phyloP scores from a whole-genome alignment of 2,329 filamentous ascomycete genomes.

The Sarocladium strictum region DNA sequence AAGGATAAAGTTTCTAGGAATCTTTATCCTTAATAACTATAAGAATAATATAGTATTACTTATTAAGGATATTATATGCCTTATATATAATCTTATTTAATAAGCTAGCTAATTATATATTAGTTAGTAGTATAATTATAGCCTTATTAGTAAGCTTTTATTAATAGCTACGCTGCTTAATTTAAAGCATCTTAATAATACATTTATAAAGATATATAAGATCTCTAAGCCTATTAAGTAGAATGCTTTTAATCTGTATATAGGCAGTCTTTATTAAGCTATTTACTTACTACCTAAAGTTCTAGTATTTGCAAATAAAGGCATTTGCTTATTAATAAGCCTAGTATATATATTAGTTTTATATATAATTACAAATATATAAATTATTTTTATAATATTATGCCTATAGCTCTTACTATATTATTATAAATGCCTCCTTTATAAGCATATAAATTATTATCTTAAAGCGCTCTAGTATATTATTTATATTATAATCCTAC shows the following conservation, averaged over 20 bases:
- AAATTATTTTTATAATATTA: background rate
- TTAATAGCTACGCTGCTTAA: background rate
- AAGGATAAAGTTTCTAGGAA: background rate
- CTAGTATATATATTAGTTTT: background rate
- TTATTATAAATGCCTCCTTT: background rate
- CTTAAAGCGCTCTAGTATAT: background rate
- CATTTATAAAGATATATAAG: background rate
- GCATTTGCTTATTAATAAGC: background rate
- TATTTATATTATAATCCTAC: background rate
- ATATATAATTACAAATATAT: background rate
- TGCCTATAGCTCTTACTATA: background rate
- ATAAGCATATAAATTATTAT: background rate
- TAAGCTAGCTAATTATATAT: background rate
- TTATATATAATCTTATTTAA: background rate
- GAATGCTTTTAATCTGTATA: background rate
- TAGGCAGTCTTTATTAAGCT: background rate
- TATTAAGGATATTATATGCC: background rate
- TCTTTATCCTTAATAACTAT: background rate
- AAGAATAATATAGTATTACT: background rate
- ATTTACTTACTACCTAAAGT: background rate
- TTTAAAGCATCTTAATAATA: background rate
- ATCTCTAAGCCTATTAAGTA: background rate
- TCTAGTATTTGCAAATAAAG: background rate
- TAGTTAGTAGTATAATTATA: background rate
- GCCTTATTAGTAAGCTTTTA: background rate